phyloP scores from a whole-genome alignment of 2,329 filamentous ascomycete genomes.

The Sarocladiaceae sp. region DNA sequence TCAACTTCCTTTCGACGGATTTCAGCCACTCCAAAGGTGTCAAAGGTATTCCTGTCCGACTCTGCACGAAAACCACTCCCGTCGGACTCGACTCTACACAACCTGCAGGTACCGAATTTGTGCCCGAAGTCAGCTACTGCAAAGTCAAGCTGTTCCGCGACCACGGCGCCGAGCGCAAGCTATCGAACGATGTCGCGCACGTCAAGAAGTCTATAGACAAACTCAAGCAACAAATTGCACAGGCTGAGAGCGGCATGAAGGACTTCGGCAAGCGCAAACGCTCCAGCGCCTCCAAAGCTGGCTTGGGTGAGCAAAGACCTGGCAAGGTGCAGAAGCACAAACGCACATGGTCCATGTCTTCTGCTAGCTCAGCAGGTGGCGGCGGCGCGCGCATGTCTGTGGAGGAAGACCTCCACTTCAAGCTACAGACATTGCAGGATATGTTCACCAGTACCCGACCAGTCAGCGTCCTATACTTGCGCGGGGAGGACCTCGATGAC shows the following conservation, averaged over 20 bases:
- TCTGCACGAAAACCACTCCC: constrained; percentile 85
- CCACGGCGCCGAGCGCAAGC: constrained; percentile 89
- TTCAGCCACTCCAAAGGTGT: constrained; percentile 99
- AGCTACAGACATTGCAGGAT: constrained; percentile 73
- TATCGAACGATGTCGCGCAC: constrained; percentile 90
- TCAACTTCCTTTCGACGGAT: constrained; percentile 97
- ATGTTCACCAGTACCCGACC: constrained; percentile 85
- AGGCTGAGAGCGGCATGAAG: constrained; percentile 65
- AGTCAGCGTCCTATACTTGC: constrained; percentile 72
- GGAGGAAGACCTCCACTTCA: constrained; percentile 75
- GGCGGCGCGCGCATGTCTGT: constrained; percentile 42
- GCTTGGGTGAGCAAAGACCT: constrained; percentile 53
- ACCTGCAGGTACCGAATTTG: constrained; percentile 39
- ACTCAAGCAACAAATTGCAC: constrained; percentile 86
- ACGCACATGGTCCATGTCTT: constrained; percentile 92
- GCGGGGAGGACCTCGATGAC: constrained; percentile 74
- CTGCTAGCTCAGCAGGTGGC: constrained; percentile 55
- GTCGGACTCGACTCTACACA: constrained; percentile 46
- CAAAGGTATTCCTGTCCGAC: constrained; percentile 89
- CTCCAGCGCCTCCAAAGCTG: constrained; percentile 40
- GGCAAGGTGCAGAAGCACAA: constrained; percentile 90
- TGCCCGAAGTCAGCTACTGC: constrained; percentile 80
- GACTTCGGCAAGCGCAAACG: constrained; percentile 64
- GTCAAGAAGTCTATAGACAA: constrained; percentile 97
- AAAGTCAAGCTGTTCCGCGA: constrained; percentile 97